Base-by-base conservation (phyloP, 768 basidiomycete species). In the Termitomyces sp. region DNA sequence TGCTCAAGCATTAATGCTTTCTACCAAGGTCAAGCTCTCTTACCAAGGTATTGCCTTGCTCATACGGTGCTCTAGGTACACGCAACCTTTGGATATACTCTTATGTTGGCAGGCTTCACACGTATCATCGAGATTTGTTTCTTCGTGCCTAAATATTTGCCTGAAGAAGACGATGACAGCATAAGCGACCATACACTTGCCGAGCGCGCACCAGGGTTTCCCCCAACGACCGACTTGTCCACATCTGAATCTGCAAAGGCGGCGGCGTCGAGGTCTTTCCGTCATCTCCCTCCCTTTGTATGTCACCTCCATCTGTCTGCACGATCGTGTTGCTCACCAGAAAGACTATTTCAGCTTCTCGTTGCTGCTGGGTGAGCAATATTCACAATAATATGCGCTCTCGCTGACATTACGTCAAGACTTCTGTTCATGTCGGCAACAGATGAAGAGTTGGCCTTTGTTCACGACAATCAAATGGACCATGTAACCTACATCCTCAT, bases 341-440 rank as follows among this genome's bases (percentile, higher is more conserved):
- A 15, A 14, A 51, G 44, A 51, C 45, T 47, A 50, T 55, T 5
- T 19, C 26, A 91, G 89, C 68, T 91, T 10, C 81, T 93, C 30
- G 79, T 88, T 14, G 73, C 85, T 17, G 79, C 88, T 52, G 90
- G 88, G 87, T 88, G 70, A 63, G 75, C 8, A 21, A 38, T 37
- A 38, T 19, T 30, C 52, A 2, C 21, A 28, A 46, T 9, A 45
- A 11, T 1, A 11, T 28, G n/a, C 45, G 54, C 28, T 42, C 24
- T 9, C 46, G 37, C 35, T 54, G 1, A 53, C 32, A 11, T 28
- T 37, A 19, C 6, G 26, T 50, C 11, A 19, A 88, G 90, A 6
- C 69, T 93, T 2, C 70, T 93, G 17, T 97, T 98, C 76, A 92
- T 96, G 83, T 89, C 88, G 14, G 95, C 87, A 0, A 97, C 95